These are phyloP conservation scores for Begonia peltatifolia DNA, from an alignment of 306 rosid species.

Conservation along the genomic window DNA sequence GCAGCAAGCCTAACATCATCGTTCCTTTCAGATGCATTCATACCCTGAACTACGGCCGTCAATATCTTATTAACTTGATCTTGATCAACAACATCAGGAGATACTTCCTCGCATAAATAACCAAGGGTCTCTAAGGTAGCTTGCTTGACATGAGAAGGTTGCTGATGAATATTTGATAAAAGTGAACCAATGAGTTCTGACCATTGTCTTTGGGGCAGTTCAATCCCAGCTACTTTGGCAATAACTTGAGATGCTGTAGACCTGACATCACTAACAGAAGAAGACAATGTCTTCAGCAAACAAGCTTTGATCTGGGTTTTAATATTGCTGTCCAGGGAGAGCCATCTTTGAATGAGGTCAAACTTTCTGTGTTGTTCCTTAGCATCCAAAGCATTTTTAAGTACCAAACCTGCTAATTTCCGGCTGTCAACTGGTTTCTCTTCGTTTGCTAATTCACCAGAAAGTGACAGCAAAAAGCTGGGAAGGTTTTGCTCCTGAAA, in stretches of 20 bases:
- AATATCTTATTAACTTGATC: slow-evolving; percentile 81
- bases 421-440: slow-evolving; percentile 84
- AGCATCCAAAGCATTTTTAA: slow-evolving; percentile 84
- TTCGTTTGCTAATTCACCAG: slow-evolving; percentile 65
- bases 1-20: slow-evolving; percentile 83
- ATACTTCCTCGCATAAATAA: slow-evolving; percentile 79
- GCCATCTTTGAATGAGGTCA: slow-evolving; percentile 75
- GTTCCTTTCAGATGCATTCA: slow-evolving; percentile 61
- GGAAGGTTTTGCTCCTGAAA: slow-evolving; percentile 92
- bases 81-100: slow-evolving; percentile 67
- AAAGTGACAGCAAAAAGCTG: slow-evolving; percentile 62
- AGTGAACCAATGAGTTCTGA: slow-evolving; percentile 76
- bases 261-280: slow-evolving; percentile 52
- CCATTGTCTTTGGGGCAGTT: slow-evolving; percentile 85
- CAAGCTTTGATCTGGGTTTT: slow-evolving; percentile 60
- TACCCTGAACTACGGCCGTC: slow-evolving; percentile 89
- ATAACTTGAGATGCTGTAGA: slow-evolving; percentile 83
- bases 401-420: slow-evolving; percentile 77
- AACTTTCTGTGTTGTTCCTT: slow-evolving; percentile 72
- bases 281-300: slow-evolving; percentile 59
- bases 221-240: slow-evolving; percentile 83
- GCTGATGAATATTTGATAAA: slow-evolving; percentile 61
- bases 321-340: slow-evolving; percentile 45
- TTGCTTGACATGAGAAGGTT: slow-evolving; percentile 65
- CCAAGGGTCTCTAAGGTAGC: slow-evolving; percentile 90